These are phyloP conservation scores for Aspergillus ochraceus DNA, from an alignment of 2,329 filamentous ascomycete genomes.

Conservation along the genomic window DNA sequence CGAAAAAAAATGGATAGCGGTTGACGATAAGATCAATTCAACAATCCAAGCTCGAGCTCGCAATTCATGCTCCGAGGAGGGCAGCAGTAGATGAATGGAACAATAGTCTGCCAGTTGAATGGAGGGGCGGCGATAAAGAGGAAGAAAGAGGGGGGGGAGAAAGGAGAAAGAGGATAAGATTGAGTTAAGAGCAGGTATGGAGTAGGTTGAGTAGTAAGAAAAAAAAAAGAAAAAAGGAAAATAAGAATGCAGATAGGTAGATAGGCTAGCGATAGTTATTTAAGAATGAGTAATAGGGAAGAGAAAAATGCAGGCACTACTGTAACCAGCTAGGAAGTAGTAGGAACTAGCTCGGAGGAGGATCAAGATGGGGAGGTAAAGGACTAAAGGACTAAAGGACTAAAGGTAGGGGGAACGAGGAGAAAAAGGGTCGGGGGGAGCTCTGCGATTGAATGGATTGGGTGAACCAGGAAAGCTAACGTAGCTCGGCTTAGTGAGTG, in stretches of 20 bases:
- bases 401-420: neutral
- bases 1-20: neutral
- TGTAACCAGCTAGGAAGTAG: slow-evolving; percentile 1
- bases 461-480: slow-evolving; percentile 1
- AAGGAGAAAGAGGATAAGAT: slow-evolving; percentile 1
- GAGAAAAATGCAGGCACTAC: neutral
- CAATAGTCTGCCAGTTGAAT: neutral
- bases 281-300: slow-evolving; percentile 8
- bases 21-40: slow-evolving; percentile 11
- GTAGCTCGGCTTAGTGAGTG: slow-evolving; percentile 1
- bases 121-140: slow-evolving; percentile 3
- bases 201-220: neutral
- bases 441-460: slow-evolving; percentile 1
- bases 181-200: neutral
- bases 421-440: slow-evolving; percentile 10
- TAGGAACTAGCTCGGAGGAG: neutral
- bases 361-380: no score
- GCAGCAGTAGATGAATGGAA: neutral
- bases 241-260: slow-evolving; percentile 1
- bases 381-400: no score
- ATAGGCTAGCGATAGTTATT: slow-evolving; percentile 1
- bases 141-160: neutral
- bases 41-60: slow-evolving; percentile 7
- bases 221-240: neutral
- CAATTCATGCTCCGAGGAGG: slow-evolving; percentile 16